Evolutionary conservation across 306 rosid species (phyloP), one percentile per base, ranked within the genome.

Genomic region (Cucurbita maxima): DNA sequence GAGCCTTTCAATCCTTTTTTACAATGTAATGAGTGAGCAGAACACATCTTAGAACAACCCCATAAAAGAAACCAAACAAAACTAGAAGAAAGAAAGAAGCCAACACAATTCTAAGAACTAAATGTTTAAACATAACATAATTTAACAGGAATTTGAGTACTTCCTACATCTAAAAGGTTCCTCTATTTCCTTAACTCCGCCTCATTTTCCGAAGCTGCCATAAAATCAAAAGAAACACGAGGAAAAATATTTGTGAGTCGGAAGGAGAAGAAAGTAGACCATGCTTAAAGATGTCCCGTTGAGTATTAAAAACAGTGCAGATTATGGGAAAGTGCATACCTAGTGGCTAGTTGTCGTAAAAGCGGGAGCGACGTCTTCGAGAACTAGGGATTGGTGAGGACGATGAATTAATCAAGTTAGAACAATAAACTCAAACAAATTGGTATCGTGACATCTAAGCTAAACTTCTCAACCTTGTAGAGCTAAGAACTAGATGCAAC

Each of bases 301-400:
- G 71, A 38, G 34, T 10, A 10, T 18, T 63, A 7, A 9, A 44
- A 25, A 68, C 25, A 50, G 19, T 48, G 58, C 12, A 50, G 25
- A 3, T 58, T 13, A 73, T 38, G 41, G 36, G 57, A 10, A 80
- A 44, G 20, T 45, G 71, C 90, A 71, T 88, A 88, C 98, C 98
- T 90, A 93, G 67, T 70, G 85, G 81, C 98, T 90, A 93, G 75
- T 72, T 87, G 82, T 92, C 98, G 52, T 79, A 80, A 81, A 92
- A 87, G 81, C 98, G 96, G 72, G 93, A 87, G 12, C 89, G 88
- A 6, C 88, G 92, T 75, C 92, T 88, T 10, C 83, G 82, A 4
- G 87, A 90, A 79, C 98, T 93, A 91, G 57, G 71, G 76, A 79
- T 34, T 58, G 71, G 76, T 76, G 57, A 83, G 76, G 41, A 75